These are phyloP conservation scores for Cutaneotrichosporon mucoides DNA, from an alignment of 1,284 basidiomycete species.

Conservation along the genomic window DNA sequence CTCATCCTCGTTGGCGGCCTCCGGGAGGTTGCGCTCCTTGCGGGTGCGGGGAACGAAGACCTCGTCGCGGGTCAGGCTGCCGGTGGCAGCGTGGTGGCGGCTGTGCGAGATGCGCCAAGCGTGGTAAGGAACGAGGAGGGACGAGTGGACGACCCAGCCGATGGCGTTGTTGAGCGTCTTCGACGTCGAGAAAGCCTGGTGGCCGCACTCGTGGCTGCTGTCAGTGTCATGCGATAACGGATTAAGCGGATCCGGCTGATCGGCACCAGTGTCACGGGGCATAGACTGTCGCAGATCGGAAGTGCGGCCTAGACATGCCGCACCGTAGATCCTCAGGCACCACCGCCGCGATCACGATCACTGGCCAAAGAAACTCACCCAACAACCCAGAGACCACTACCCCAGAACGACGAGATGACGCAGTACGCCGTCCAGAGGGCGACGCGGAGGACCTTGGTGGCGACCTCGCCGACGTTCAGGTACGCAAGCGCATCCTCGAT, in stretches of 20 bases:
- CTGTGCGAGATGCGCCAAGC: slow-evolving; percentile 96
- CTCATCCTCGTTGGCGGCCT: slow-evolving; percentile 60
- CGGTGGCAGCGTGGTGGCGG: slow-evolving; percentile 94
- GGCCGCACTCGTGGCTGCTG: slow-evolving; percentile 67
- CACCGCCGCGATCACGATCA: no score
- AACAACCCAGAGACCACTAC: slow-evolving; percentile 90
- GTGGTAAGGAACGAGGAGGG: slow-evolving; percentile 92
- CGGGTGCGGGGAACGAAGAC: slow-evolving; percentile 92
- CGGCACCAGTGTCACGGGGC: no score
- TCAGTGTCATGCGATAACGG: background rate
- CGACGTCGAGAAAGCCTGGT: slow-evolving; percentile 92
- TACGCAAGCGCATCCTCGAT: slow-evolving; percentile 55
- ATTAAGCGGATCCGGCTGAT: no score
- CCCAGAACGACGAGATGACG: slow-evolving; percentile 74
- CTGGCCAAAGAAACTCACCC: slow-evolving; percentile 36
- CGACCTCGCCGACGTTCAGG: slow-evolving; percentile 1
- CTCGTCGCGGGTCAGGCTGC: slow-evolving; percentile 91
- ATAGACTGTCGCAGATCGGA: no score
- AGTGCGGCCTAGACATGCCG: no score
- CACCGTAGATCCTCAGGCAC: background rate
- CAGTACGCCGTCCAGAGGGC: slow-evolving; percentile 77
- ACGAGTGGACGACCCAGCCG: slow-evolving; percentile 91
- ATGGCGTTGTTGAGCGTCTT: slow-evolving; percentile 90
- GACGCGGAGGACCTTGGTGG: slow-evolving; percentile 60
- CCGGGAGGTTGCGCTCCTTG: slow-evolving; percentile 63